Percentiles rank a stretch among this genome's conserved stretches.
phyloP scores from a whole-genome alignment of 1,284 basidiomycete genomes.

The Anthracocystis setariae region DNA sequence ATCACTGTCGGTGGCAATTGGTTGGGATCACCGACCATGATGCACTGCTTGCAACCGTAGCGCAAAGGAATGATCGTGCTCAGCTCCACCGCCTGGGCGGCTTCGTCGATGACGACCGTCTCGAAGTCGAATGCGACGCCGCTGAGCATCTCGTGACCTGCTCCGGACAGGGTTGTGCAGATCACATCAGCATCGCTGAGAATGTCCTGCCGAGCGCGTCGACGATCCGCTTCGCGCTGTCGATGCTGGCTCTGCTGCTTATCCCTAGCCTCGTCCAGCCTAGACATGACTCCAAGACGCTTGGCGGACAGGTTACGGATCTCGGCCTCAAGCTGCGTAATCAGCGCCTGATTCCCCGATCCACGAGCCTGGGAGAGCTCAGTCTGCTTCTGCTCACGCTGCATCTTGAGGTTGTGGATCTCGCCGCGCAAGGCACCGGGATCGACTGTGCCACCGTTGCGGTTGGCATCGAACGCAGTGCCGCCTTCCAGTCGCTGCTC shows the following conservation, averaged over 20 bases:
- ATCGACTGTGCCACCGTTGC: conserved; percentile 22
- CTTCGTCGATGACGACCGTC: conserved; percentile 97
- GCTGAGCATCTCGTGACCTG: conserved; percentile 85
- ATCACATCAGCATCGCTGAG: conserved; percentile 81
- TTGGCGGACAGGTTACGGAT: conserved; percentile 46
- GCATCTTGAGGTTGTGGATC: conserved; percentile 48
- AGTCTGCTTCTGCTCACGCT: conserved; percentile 51
- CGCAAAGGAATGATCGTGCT: conserved; percentile 96
- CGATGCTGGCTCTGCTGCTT: conserved; percentile 52
- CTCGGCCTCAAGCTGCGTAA: conserved; percentile 50
- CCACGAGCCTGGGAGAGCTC: conserved; percentile 50
- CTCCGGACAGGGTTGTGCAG: conserved; percentile 88
- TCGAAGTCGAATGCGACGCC: conserved; percentile 82
- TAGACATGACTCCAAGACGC: conserved; percentile 47
- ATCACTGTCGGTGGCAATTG: conserved; percentile 97
- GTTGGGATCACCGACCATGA: conserved; percentile 97
- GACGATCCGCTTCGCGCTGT: conserved; percentile 55
- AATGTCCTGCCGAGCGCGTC: conserved; percentile 52
- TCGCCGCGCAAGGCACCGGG: conserved; percentile 43
- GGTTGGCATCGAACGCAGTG: conserved; percentile 18
- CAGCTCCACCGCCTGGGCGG: conserved; percentile 94
- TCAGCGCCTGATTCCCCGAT: conserved; percentile 15
- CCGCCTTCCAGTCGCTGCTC: conserved; percentile 42
- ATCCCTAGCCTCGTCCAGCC: conserved; percentile 61
- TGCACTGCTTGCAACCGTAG: conserved; percentile 83